These are phyloP conservation scores for Grosmannia clavigera DNA, from an alignment of 2,329 filamentous ascomycete species.

Conservation along the genomic window DNA sequence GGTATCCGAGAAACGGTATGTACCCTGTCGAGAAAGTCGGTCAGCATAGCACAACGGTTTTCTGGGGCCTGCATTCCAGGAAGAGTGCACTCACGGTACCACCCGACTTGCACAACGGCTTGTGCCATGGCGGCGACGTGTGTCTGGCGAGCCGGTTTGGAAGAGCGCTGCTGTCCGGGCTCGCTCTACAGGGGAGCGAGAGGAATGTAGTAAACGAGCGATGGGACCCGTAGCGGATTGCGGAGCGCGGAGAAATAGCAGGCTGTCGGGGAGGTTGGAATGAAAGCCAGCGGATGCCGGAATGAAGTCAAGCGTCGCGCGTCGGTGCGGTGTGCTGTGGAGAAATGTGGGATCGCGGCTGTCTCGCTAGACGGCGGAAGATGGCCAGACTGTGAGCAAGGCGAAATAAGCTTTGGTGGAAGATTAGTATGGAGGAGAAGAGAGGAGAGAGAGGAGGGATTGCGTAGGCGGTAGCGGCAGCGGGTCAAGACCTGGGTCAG, in stretches of 20 bases:
- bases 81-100: slow-evolving; percentile 31
- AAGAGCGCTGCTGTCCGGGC: not conserved
- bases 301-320: not conserved
- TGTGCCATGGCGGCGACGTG: slow-evolving; percentile 15
- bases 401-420: too few species aligned
- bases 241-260: not conserved
- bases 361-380: not conserved
- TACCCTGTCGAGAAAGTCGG: slow-evolving; percentile 32
- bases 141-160: not conserved
- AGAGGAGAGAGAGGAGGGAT: not conserved
- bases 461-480: not conserved
- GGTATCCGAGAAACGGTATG: slow-evolving; percentile 58
- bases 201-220: not conserved
- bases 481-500: not conserved
- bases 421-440: too few species aligned
- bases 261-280: not conserved
- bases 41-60: not conserved
- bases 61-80: not conserved
- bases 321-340: not conserved
- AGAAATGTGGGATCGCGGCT: not conserved
- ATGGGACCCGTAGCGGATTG: not conserved
- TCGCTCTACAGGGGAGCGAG: not conserved
- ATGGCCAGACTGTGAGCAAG: too few species aligned
- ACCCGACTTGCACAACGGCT: slow-evolving; percentile 31
- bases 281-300: too few species aligned